phyloP scores from a whole-genome alignment of 169 alveolate genomes.

The Eimeria sp. region DNA sequence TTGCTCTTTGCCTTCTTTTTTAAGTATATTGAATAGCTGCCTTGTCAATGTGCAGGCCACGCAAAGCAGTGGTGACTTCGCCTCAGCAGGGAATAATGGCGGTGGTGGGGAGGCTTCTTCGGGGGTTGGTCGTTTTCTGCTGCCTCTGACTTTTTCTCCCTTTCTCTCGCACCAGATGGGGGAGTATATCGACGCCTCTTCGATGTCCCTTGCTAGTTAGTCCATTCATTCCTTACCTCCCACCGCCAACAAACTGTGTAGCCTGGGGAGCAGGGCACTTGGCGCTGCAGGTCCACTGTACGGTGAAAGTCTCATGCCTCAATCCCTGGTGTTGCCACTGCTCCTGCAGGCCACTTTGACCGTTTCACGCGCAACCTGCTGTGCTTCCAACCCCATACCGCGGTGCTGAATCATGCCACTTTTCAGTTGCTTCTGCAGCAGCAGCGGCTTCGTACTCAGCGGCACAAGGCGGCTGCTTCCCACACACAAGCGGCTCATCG shows the following conservation, averaged over 20 bases:
- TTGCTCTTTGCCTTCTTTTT: too few relatives aligned
- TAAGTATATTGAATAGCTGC: background rate
- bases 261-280: too few relatives aligned
- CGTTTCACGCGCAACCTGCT: constrained; percentile 52
- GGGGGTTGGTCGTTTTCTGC: background rate
- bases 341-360: constrained; percentile 35
- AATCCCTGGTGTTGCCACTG: background rate
- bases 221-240: background rate
- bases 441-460: constrained; percentile 49
- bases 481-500: background rate
- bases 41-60: constrained; percentile 38
- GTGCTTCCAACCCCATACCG: constrained; percentile 61
- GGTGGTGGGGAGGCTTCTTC: background rate
- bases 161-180: constrained; percentile 47
- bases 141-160: constrained; percentile 56
- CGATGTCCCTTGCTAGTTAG: constrained; percentile 15
- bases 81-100: constrained; percentile 18
- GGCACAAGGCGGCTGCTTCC: constrained; percentile 1
- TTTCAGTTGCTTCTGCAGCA: constrained; percentile 40
- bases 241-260: background rate
- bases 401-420: constrained; percentile 43
- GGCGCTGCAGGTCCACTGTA: background rate
- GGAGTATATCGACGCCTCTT: constrained; percentile 40
- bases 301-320: background rate
- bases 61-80: constrained; percentile 59